Conservation (phyloP, 2,329 filamentous ascomycete species). For the Stenocarpella maydis region DNA sequence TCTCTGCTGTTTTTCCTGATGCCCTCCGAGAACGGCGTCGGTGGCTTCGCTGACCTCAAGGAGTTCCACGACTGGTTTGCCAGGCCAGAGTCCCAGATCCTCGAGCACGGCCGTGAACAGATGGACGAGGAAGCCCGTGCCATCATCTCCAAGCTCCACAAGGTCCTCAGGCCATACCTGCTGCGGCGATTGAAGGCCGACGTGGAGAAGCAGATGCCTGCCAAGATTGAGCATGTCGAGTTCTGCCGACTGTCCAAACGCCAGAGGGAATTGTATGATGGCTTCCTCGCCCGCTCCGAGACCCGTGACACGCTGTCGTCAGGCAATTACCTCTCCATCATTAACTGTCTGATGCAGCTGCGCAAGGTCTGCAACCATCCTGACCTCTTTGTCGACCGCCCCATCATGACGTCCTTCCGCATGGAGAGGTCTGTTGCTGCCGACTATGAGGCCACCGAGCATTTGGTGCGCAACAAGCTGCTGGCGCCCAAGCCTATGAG, state of each 20-base stretch:
- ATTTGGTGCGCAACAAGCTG: conserved; percentile 72
- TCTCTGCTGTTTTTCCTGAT: conserved; percentile 96
- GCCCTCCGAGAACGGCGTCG: conserved; percentile 86
- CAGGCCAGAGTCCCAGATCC: conserved; percentile 92
- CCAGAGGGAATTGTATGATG: conserved; percentile 94
- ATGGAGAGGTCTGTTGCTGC: conserved; percentile 82
- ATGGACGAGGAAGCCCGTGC: conserved; percentile 94
- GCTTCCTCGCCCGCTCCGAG: conserved; percentile 89
- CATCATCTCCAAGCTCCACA: conserved; percentile 92
- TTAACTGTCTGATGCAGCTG: conserved; percentile 97
- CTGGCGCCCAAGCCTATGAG: conserved; percentile 69
- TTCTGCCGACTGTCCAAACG: conserved; percentile 95
- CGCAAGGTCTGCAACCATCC: conserved; percentile 99
- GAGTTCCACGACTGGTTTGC: conserved; percentile 98
- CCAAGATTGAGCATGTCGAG: conserved; percentile 96
- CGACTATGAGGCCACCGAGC: conserved; percentile 77
- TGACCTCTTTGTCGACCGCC: conserved; percentile 93
- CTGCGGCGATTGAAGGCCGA: conserved; percentile 92
- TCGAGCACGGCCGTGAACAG: conserved; percentile 91
- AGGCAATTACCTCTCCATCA: conserved; percentile 96
- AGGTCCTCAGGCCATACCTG: conserved; percentile 90
- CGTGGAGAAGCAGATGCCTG: conserved; percentile 99
- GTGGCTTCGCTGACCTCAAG: conserved; percentile 91
- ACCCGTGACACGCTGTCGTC: conserved; percentile 89
- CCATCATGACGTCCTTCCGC: conserved; percentile 95